Conservation (phyloP, 1,284 basidiomycete genomes). For the Mycena sp. region DNA sequence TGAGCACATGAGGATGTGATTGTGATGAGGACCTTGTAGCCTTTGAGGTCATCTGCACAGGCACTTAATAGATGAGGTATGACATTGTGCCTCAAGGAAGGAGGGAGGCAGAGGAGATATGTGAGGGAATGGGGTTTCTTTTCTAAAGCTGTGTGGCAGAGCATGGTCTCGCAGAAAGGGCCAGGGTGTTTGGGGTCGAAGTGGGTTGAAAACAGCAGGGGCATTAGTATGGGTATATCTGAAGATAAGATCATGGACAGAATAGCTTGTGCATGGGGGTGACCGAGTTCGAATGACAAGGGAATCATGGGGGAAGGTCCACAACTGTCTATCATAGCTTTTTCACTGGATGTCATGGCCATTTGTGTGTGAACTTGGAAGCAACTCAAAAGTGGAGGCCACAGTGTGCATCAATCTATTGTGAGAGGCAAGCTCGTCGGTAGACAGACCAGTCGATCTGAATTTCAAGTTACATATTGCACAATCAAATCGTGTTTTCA, state of each 20-base stretch:
- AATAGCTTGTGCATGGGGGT: neutral
- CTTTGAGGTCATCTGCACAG: neutral
- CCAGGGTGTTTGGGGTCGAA: neutral
- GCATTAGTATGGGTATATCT: neutral
- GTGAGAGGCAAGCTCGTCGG: too few relatives aligned
- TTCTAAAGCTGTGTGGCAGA: neutral
- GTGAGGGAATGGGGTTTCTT: neutral
- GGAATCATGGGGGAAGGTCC: too few relatives aligned
- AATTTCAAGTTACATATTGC: too few relatives aligned
- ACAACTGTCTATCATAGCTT: too few relatives aligned
- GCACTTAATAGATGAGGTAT: neutral
- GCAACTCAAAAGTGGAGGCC: too few relatives aligned
- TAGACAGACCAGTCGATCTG: too few relatives aligned
- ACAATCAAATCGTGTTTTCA: too few relatives aligned
- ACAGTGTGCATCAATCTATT: too few relatives aligned
- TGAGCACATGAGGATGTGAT: slow-evolving; percentile 11
- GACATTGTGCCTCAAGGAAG: neutral
- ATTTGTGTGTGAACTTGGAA: too few relatives aligned
- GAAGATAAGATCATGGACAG: slow-evolving; percentile 2
- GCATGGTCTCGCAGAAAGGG: neutral
- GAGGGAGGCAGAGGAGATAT: neutral
- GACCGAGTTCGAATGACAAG: too few relatives aligned
- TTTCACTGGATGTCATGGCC: too few relatives aligned
- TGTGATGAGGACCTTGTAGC: slow-evolving; percentile 11
- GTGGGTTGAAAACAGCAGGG: neutral